phyloP scores from a whole-genome alignment of 768 basidiomycete genomes.

The Boletus subcaerulescens region DNA sequence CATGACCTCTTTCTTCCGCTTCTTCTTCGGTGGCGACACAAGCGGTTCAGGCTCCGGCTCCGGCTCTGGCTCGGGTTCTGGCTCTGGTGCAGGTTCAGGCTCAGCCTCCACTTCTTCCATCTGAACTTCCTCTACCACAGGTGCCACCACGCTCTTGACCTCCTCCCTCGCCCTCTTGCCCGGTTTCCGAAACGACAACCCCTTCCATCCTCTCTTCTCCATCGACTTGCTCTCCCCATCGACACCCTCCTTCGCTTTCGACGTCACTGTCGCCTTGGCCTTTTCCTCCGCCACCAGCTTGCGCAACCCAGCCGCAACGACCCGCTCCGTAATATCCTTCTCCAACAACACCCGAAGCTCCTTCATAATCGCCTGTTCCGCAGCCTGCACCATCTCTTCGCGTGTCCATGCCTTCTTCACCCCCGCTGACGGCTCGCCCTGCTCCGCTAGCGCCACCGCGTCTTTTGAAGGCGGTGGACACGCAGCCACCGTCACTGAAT shows the following conservation, averaged over 20 bases:
- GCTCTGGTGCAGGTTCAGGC: conserved; percentile 31
- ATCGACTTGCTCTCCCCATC: conserved; percentile 47
- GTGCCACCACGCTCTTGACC: conserved; percentile 19
- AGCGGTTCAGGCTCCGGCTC: conserved; percentile 34
- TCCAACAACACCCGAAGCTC: conserved; percentile 57
- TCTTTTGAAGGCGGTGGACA: conserved; percentile 35
- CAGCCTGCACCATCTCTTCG: conserved; percentile 50
- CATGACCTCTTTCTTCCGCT: conserved; percentile 47
- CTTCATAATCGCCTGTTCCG: conserved; percentile 51
- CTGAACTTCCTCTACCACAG: conserved; percentile 26
- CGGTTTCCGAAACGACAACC: conserved; percentile 43
- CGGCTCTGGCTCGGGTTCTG: conserved; percentile 33
- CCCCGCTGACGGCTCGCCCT: conserved; percentile 29
- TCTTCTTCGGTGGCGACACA: conserved; percentile 54
- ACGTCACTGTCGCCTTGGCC: conserved; percentile 29
- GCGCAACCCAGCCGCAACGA: conserved; percentile 54
- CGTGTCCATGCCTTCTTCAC: conserved; percentile 50
- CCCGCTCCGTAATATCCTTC: conserved; percentile 62
- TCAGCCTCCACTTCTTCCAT: conserved; percentile 30
- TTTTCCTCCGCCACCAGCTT: conserved; percentile 54
- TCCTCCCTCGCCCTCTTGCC: conserved; percentile 40
- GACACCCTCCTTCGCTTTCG: conserved; percentile 28
- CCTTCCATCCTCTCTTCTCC: conserved; percentile 43
- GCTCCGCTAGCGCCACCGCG: conserved; percentile 30
- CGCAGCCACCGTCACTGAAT: conserved; percentile 55